These are phyloP conservation scores for Entonaema liquescens DNA, from an alignment of 495 filamentous ascomycete species.

Conservation along the genomic window DNA sequence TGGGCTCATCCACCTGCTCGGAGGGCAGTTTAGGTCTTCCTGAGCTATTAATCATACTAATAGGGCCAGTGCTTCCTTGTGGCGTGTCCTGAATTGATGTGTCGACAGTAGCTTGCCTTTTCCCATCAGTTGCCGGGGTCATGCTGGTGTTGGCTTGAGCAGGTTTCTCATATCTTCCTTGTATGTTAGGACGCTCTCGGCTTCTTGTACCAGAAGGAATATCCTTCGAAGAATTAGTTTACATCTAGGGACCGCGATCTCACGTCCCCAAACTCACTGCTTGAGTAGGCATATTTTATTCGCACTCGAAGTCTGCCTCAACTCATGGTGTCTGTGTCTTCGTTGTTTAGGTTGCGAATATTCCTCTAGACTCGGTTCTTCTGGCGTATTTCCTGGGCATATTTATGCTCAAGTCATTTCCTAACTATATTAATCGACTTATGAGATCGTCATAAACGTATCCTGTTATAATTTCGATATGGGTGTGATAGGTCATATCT, in stretches of 20 bases:
- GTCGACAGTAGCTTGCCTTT: not conserved
- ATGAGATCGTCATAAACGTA: not conserved
- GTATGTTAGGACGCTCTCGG: not conserved
- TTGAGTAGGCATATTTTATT: conserved; percentile 1
- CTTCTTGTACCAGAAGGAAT: not conserved
- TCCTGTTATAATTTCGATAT: not conserved
- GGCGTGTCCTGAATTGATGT: not conserved
- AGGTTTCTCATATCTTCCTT: not conserved
- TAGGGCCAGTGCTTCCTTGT: not conserved
- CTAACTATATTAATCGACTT: not conserved
- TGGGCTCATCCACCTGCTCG: not conserved
- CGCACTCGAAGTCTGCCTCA: not conserved
- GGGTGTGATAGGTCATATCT: conserved; percentile 23
- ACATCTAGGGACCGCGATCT: not conserved
- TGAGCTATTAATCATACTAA: not conserved
- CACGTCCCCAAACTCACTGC: conserved; percentile 4
- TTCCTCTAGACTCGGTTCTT: not conserved
- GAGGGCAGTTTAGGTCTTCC: not conserved
- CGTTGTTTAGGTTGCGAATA: not conserved
- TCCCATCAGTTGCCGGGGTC: not conserved
- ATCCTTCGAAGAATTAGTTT: conserved; percentile 2
- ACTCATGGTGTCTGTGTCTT: not conserved
- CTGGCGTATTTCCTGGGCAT: not conserved
- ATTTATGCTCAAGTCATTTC: not conserved
- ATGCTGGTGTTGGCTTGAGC: not conserved